Base-by-base conservation (phyloP, 2,329 filamentous ascomycete species). In the Fusarium sp. region DNA sequence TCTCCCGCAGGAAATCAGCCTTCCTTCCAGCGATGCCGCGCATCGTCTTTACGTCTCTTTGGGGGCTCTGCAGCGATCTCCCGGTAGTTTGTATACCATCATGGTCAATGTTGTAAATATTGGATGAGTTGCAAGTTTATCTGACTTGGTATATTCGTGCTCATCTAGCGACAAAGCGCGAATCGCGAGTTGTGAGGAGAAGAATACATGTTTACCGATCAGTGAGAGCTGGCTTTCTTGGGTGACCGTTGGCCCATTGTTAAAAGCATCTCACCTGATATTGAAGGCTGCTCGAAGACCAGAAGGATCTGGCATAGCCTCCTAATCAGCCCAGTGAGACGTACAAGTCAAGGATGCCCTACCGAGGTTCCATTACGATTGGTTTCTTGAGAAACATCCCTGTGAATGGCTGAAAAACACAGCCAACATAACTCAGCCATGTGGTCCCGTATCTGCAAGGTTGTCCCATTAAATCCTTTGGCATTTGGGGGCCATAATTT, bases 311-410 rank as follows among this genome's bases (percentile, higher is more conserved):
- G 29, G 6, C 52, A 55, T 38, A 36, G 49, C 36, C 20, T 4
- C 5, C 0, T n/a, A 33, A 55, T 55, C 38, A 44, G 38, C 38
- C 52, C 38, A 55, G 52, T 55, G n/a, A 55, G 22, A 33, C 8
- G 1, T 5, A 3, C 6, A 31, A 31, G 0, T 1, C 27, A 29
- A 15, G 22, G 22, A 25, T 38, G 22, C 3, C 3, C 35, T 20
- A 9, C 18, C 6, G 13, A 27, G 7, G 2, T 1, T 4, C 13
- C 29, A 13, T 9, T 25, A 2, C 10, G 12, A 55, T 55, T 55
- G 38, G 52, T 5, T 9, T 0, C 27, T 2, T 5, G 13, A 5
- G 3, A 36, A 9, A 27, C 1, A 25, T 20, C n/a, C 17, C 3
- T 11, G 27, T 4, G 27, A 25, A 20, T 0, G n/a, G 52, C 9